Evolutionary conservation across 192 early-diverging fungal species (phyloP).

Genomic region (Coemansia sp.): DNA sequence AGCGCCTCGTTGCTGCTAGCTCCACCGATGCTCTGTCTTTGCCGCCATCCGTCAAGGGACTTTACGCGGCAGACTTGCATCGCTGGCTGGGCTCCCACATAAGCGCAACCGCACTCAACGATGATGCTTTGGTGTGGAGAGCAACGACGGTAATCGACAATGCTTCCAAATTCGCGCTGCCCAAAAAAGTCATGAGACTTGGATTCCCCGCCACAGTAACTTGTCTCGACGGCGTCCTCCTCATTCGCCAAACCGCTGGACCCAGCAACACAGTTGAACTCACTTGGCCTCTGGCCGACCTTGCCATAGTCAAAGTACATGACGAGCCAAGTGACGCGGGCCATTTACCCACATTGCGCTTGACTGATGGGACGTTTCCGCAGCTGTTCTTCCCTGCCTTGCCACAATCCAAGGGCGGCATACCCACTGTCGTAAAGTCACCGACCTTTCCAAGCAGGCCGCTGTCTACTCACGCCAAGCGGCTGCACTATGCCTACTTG

Average conservation of each 20-base stretch:
- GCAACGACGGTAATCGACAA: slow-evolving; percentile 30
- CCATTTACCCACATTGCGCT: slow-evolving; percentile 1
- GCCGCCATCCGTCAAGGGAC: neutral
- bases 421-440: slow-evolving; percentile 5
- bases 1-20: neutral
- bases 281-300: slow-evolving; percentile 47
- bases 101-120: neutral
- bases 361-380: slow-evolving; percentile 27
- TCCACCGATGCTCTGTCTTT: neutral
- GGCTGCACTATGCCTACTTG: slow-evolving; percentile 19
- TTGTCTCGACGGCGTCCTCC: slow-evolving; percentile 28
- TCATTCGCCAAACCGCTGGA: neutral
- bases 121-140: neutral
- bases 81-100: slow-evolving; percentile 20
- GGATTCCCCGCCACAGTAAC: slow-evolving; percentile 22
- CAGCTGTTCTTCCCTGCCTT: slow-evolving; percentile 34
- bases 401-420: slow-evolving; percentile 31
- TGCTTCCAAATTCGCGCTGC: slow-evolving; percentile 20
- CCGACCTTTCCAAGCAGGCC: neutral
- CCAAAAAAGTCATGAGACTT: slow-evolving; percentile 13
- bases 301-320: neutral
- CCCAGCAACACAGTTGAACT: slow-evolving; percentile 1
- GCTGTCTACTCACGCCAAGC: neutral
- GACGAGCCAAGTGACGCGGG: slow-evolving; percentile 12
- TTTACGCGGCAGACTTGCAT: slow-evolving; percentile 13